A percentile compares a stretch with the other conserved stretches of the same genome.
Conservation (phyloP, 257 asterid genomes). For the Nicotiana knightiana region DNA sequence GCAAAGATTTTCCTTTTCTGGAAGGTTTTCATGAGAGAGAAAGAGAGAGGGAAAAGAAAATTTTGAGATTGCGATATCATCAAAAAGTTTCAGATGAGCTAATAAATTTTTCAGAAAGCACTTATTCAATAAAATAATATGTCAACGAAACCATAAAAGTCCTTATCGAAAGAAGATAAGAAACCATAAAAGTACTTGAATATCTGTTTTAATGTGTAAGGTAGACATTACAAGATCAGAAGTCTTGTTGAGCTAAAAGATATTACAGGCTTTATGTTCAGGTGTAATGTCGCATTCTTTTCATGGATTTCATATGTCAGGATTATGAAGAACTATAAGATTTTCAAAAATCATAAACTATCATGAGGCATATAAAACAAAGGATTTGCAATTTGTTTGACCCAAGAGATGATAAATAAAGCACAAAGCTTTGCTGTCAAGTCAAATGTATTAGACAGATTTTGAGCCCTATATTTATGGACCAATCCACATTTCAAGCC, state of each 20-base stretch:
- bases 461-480: not conserved
- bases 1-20: slow-evolving; percentile 43
- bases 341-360: not conserved
- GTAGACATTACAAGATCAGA: slow-evolving; percentile 4
- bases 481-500: not conserved
- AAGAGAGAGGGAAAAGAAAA: not conserved
- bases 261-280: not conserved
- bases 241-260: not conserved
- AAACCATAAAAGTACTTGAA: not conserved
- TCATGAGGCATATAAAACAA: not conserved
- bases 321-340: not conserved
- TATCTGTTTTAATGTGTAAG: not conserved
- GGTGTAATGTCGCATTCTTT: not conserved
- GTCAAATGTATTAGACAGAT: not conserved
- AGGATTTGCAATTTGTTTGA: not conserved
- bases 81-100: not conserved
- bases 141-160: not conserved
- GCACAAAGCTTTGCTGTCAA: not conserved
- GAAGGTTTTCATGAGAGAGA: not conserved
- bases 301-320: not conserved
- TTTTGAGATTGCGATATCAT: not conserved
- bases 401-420: not conserved
- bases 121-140: not conserved
- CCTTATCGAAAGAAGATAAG: not conserved
- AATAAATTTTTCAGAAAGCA: not conserved